Base-by-base conservation (phyloP, 257 asterid species). In the Ajuga chamaepitys region DNA sequence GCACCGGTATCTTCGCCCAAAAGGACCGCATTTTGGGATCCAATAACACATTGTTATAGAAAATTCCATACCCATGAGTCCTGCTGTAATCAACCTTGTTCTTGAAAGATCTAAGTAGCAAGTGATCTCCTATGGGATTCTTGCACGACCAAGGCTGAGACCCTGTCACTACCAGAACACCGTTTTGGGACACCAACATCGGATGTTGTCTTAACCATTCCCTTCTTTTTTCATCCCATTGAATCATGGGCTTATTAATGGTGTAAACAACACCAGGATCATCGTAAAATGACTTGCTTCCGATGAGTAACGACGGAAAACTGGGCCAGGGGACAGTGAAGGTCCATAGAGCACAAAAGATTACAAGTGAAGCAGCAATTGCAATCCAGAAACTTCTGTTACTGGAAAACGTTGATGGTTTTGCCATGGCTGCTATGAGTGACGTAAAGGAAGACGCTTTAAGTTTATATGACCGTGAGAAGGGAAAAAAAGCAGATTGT, bases 81-180 rank as follows among this genome's bases (percentile, higher is more conserved):
- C 97, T 77, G 41, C 93, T 78, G 62, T 85, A 90, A 41, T 90
- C 96, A 0, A 81, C 95, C 65, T 90, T 90, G 64, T 90, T 90
- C 74, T 88, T 90, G 81, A 86, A 91, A 22, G 67, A 68, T 58
- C 95, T 75, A 3, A 91, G 74, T 1, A 85, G 68, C 4, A 86
- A 45, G 70, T 81, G 79, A 60, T 91, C 98, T 17, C 98, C 98
- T 0, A 5, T 2, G 0, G 86, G 91, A 54, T 71, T 81, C 20
- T 67, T 77, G 71, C 96, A 91, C 0, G 93, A 72, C 1, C 80
- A 61, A 2, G 94, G 84, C 71, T 88, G 95, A 14, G 98, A 91
- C 0, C 96, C 98, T 0, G 88, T 83, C 38, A 91, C 76, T 71
- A 91, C 78, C 0, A 88, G 84, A 16, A 91, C 72, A 0, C 86